These are phyloP conservation scores for Suhomyces xylopsoci DNA, from an alignment of 805 yeast species.

Conservation along the genomic window DNA sequence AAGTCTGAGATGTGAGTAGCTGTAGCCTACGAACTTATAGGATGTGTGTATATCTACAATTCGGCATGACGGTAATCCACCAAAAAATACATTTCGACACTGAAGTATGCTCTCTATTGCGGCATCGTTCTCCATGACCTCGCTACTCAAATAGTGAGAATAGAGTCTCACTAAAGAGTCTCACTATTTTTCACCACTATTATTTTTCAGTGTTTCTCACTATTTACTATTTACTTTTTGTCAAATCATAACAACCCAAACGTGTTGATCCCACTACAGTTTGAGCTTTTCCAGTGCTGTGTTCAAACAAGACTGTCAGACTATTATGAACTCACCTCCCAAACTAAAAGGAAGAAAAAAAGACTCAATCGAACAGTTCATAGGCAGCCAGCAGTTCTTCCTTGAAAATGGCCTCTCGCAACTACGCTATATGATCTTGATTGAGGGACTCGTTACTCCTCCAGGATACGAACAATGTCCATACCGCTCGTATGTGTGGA, in stretches of 20 bases:
- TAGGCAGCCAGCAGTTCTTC: conserved; percentile 43
- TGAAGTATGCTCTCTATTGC: background rate
- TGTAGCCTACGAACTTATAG: no score
- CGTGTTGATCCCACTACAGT: background rate
- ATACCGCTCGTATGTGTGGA: conserved; percentile 77
- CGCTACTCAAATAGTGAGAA: background rate
- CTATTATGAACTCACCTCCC: conserved; percentile 1
- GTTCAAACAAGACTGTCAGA: background rate
- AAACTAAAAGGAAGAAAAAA: conserved; percentile 38
- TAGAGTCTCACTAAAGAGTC: background rate
- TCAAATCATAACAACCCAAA: background rate
- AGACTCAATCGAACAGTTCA: conserved; percentile 53
- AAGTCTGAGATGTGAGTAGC: background rate
- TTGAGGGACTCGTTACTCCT: conserved; percentile 41
- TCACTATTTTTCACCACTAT: background rate
- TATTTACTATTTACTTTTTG: background rate
- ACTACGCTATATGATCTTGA: conserved; percentile 39
- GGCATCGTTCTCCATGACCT: background rate
- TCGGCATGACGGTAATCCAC: background rate
- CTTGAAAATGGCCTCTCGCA: conserved; percentile 51
- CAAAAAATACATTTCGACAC: background rate
- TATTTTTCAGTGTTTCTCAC: background rate
- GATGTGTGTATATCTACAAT: background rate
- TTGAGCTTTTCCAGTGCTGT: background rate
- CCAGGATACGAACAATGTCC: conserved; percentile 55